Base-by-base conservation (phyloP, 2,329 filamentous ascomycete species). In the Penicillium occitanis region DNA sequence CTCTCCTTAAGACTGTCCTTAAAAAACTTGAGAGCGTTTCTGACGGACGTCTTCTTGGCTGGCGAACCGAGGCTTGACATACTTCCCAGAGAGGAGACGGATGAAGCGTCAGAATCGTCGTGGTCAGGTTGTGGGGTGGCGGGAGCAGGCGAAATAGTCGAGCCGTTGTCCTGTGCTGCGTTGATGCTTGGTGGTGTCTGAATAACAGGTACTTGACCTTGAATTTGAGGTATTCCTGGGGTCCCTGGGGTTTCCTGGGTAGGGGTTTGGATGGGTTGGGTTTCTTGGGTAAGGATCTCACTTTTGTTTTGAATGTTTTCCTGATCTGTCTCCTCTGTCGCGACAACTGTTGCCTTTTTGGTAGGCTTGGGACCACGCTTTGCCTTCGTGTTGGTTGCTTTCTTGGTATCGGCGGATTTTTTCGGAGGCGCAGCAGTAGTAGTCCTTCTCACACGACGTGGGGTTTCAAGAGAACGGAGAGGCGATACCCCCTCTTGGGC, bases 291-390 rank as follows among this genome's bases (percentile, higher is more conserved):
- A 10, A 33, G 28, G 58, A 42, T 53, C 65, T 66, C 61, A 66
- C 61, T 66, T 63, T 51, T 60, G 28, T 8, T 46, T 25, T n/a
- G n/a, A 13, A 11, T 33, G 37, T 10, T 35, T 14, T 61, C 61
- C 28, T 63, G 60, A 5, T 46, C 6, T n/a, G 46, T 37, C 10
- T 62, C 44, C 61, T 60, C 28, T 8, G 62, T 69, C 6, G 53
- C 53, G 25, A 40, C 30, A 40, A 66, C 69, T 46, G 67, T 69
- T 19, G 66, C 28, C 35, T 71, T 69, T 66, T 73, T 76, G 1
- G 66, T 53, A 17, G 51, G 46, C 33, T 71, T 73, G 33, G 71
- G 64, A 63, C 70, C 71, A 17, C 68, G 69, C 66, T 76, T 78
- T 7, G 66, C 46, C 14, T 68, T 70, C 50, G 68, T 48, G 64